Conservation (phyloP, 805 yeast genomes). For the Zygosaccharomyces bisporus region DNA sequence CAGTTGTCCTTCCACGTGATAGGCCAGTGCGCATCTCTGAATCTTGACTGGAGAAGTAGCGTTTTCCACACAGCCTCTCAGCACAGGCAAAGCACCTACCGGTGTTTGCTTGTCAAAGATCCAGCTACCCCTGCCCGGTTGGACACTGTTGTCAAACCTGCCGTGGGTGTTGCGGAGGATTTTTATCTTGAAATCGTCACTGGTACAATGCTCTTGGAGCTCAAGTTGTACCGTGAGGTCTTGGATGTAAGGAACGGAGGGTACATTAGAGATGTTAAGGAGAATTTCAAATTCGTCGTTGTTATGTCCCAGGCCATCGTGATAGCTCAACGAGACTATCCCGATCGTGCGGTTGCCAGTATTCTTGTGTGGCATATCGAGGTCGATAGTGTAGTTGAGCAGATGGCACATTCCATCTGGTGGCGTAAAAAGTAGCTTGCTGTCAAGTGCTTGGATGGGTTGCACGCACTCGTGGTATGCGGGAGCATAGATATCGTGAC, state of each 20-base stretch:
- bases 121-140: constrained; percentile 54
- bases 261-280: constrained; percentile 36
- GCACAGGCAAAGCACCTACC: constrained; percentile 62
- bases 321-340: constrained; percentile 31
- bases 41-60: constrained; percentile 11
- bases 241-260: constrained; percentile 46
- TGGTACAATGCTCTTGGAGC: constrained; percentile 6
- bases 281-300: constrained; percentile 41
- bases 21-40: constrained; percentile 40
- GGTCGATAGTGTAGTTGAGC: constrained; percentile 59
- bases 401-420: constrained; percentile 77
- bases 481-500: constrained; percentile 52
- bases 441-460: constrained; percentile 27
- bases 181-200: constrained; percentile 42
- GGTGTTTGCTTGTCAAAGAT: constrained; percentile 53
- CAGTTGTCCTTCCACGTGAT: constrained; percentile 60
- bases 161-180: constrained; percentile 71
- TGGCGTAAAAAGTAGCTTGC: constrained; percentile 62
- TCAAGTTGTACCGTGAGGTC: constrained; percentile 43
- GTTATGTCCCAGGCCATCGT: constrained; percentile 35
- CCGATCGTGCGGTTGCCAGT: constrained; percentile 18
- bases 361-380: constrained; percentile 28
- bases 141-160: constrained; percentile 54
- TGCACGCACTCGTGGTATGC: constrained; percentile 70
- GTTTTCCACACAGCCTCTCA: constrained; percentile 55